Evolutionary conservation across 2,329 filamentous ascomycete genomes (phyloP), one percentile per base, ranked within the genome.

Genomic region (Trichoderma oligosporum): DNA sequence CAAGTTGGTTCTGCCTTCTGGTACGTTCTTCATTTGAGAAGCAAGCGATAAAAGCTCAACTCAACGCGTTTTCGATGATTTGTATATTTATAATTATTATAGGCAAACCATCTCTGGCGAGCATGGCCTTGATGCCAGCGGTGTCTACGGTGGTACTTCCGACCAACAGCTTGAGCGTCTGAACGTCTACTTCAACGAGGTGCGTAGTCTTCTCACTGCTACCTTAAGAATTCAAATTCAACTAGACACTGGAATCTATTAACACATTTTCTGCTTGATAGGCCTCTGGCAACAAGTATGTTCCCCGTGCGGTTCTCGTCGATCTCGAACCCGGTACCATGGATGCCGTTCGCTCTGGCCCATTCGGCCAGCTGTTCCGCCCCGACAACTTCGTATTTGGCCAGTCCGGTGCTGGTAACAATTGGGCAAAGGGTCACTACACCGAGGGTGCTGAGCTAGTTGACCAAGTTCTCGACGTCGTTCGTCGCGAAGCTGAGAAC

Each of bases 341-440:
- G 93, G 93, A 99, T 72, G 94, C 93, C 68, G 93, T 99, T 81
- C 93, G 93, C 76, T 90, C 93, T 69, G 93, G 94, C 77, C 94
- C 93, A 65, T 96, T 97, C 76, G 93, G 94, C 70, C 89, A 96
- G 82, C 91, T 99, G 68, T 97, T 99, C 91, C 92, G 93, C 66
- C 93, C 93, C 73, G 93, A 99, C 82, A 99, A 97, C 88, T 97
- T 97, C 80, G 91, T 99, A 73, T 97, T 97, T 78, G 93, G 94
- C 71, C 94, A 97, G 83, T 97, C 93, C 70, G 93, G 94, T 85
- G 93, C 93, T 76, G 93, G 93, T 81, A 99, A 99, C 90, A 97
- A 97, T 86, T 97, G 93, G 93, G 93, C 93, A 78, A 97, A 97
- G 88, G 93, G 93, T 81, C 93, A 99, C 78, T 97, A 97, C 85